Conservation (phyloP, 441 rosid species). For the Populus trichocarpa region DNA sequence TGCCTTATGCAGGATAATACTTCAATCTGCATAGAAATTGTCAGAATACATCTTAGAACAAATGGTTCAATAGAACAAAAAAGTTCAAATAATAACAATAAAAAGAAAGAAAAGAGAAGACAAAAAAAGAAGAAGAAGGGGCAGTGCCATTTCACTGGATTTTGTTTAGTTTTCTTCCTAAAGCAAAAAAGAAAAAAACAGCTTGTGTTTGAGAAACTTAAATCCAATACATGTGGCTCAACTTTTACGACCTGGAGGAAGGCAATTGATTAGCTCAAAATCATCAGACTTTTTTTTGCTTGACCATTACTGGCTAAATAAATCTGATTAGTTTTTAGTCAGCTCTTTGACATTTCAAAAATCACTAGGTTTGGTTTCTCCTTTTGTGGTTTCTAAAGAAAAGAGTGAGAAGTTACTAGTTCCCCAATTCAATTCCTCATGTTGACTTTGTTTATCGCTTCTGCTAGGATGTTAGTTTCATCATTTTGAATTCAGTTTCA, state of each 20-base stretch:
- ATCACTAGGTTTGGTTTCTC: background rate
- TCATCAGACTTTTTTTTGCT: background rate
- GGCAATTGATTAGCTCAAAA: background rate
- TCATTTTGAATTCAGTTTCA: background rate
- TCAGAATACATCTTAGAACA: background rate
- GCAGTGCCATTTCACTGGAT: background rate
- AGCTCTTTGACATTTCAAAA: background rate
- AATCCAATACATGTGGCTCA: background rate
- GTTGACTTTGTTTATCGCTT: background rate
- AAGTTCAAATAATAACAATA: too few relatives aligned
- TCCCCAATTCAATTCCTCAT: background rate
- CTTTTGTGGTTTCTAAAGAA: background rate
- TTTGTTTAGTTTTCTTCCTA: background rate
- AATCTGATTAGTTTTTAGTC: background rate
- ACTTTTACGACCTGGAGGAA: background rate
- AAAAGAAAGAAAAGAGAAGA: background rate
- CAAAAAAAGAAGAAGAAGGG: background rate
- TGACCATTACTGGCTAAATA: background rate
- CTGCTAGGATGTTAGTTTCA: background rate
- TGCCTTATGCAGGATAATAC: slow-evolving; percentile 75
- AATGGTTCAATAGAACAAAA: background rate
- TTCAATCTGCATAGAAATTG: slow-evolving; percentile 48
- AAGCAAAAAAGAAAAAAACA: too few relatives aligned
- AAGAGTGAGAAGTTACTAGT: background rate
- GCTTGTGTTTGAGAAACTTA: background rate